These are phyloP conservation scores for Annona cherimola DNA, from an alignment of 164 flowering plant genomes.

Conservation along the genomic window DNA sequence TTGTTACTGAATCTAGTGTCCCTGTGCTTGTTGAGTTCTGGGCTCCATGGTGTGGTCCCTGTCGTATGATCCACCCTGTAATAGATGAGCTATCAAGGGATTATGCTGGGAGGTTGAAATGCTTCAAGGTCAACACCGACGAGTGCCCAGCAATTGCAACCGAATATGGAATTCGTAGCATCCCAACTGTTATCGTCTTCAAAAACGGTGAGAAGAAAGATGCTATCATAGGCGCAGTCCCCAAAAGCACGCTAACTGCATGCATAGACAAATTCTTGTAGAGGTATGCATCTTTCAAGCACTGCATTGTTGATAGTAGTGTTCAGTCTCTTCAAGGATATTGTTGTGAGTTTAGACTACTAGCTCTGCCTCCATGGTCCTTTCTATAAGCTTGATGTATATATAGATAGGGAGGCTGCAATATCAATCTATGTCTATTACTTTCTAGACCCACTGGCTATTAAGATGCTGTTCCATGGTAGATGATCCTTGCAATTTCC, in stretches of 20 bases:
- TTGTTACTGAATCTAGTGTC: conserved; percentile 45
- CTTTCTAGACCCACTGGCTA: neutral
- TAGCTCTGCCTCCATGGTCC: neutral
- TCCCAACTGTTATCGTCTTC: conserved; percentile 85
- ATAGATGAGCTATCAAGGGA: conserved; percentile 59
- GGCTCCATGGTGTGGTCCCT: conserved; percentile 99
- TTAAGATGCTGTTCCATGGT: neutral
- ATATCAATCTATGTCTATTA: neutral
- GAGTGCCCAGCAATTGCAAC: conserved; percentile 63
- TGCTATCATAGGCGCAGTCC: conserved; percentile 82
- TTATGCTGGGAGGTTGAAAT: conserved; percentile 73
- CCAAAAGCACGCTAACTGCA: conserved; percentile 58
- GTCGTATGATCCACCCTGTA: conserved; percentile 82
- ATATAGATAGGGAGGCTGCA: neutral
- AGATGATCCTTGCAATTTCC: neutral
- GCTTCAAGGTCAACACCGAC: conserved; percentile 79
- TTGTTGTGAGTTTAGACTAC: conserved; percentile 1
- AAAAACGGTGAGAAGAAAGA: conserved; percentile 90
- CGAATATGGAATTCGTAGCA: conserved; percentile 76
- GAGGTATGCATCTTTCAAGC: conserved; percentile 4
- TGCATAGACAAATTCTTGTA: conserved; percentile 69
- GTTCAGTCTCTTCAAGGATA: neutral
- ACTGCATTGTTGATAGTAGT: neutral
- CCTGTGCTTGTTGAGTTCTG: conserved; percentile 88
- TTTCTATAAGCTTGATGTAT: neutral